These are phyloP conservation scores for Omphalea diandra DNA, from an alignment of 441 rosid species.

Conservation along the genomic window DNA sequence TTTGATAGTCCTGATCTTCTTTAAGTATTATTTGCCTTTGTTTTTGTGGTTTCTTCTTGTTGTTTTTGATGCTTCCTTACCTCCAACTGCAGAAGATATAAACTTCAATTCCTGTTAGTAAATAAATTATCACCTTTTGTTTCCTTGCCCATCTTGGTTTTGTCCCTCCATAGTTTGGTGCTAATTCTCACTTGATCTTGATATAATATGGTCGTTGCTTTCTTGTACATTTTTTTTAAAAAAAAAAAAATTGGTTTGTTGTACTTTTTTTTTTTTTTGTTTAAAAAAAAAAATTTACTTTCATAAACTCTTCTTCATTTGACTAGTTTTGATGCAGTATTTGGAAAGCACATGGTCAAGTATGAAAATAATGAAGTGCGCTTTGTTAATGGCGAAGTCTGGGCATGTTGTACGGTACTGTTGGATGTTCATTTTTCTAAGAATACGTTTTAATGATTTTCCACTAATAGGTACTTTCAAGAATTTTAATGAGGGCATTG, in stretches of 20 bases:
- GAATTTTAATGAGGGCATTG: conserved; percentile 1
- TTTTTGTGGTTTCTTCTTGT: background rate
- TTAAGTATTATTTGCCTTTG: conserved; percentile 1
- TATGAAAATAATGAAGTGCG: conserved; percentile 59
- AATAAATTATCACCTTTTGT: background rate
- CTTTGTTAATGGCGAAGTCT: conserved; percentile 73
- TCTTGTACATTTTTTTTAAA: no score
- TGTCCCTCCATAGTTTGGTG: background rate
- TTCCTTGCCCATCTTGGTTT: background rate
- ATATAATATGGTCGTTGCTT: background rate
- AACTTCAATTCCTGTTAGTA: background rate
- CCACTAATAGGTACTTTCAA: background rate
- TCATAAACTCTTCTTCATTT: background rate
- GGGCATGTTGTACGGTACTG: conserved; percentile 95
- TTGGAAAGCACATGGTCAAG: conserved; percentile 44
- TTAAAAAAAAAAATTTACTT: background rate
- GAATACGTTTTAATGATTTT: background rate
- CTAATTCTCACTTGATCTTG: conserved; percentile 3
- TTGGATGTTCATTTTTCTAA: conserved; percentile 12
- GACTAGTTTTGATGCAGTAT: conserved; percentile 48
- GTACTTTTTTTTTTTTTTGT: no score
- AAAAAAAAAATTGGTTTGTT: no score
- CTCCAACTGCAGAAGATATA: background rate
- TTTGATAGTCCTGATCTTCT: background rate
- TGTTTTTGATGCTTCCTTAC: background rate